Evolutionary conservation across 163 green algal species (phyloP), one percentile per base, ranked within the genome.

Genomic region (Scenedesmus sp.): DNA sequence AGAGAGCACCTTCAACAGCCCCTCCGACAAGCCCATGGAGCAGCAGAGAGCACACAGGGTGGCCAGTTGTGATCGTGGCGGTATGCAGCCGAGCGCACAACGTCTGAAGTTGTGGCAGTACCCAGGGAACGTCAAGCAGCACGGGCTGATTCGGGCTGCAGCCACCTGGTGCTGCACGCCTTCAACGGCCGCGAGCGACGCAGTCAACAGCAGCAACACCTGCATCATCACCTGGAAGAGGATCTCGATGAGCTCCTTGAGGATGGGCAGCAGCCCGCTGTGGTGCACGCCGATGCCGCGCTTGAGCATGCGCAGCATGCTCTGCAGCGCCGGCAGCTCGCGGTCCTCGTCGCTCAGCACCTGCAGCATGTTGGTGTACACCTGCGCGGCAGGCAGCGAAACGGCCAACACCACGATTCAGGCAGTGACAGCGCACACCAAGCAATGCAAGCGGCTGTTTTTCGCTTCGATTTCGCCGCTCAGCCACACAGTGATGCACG

Each of bases 231-330:
- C 22, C 86, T 97, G 95, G 92, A 99, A 99, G 37, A 99, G 94
- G 5, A 99, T 96, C 94, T 99, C 98, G 80, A 98, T 79, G 99
- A 98, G 88, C 91, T 99, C 97, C 87, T 99, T 99, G 0, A 99
- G 82, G 40, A 99, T 98, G 61, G 98, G 98, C 91, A 99, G 95
- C 93, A 99, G 93, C 6, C 98, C 98, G 0, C 93, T 97, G 94
- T 99, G 98, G 92, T 99, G 98, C 83, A 99, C 95, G 3, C 95
- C 98, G 35, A 99, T 96, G 46, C 98, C 98, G 6, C 94, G 83
- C 92, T 93, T 92, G 61, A 99, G 95, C 89, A 99, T 96, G 65
- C 97, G 96, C 93, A 99, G 92, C 89, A 99, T 96, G 53, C 92
- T 81, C 33, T 89, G 49, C n/a, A 99, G 93, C 43, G 94, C 91